Evolutionary conservation across 345 rosid species (phyloP).

Genomic region (Corymbia maculata): DNA sequence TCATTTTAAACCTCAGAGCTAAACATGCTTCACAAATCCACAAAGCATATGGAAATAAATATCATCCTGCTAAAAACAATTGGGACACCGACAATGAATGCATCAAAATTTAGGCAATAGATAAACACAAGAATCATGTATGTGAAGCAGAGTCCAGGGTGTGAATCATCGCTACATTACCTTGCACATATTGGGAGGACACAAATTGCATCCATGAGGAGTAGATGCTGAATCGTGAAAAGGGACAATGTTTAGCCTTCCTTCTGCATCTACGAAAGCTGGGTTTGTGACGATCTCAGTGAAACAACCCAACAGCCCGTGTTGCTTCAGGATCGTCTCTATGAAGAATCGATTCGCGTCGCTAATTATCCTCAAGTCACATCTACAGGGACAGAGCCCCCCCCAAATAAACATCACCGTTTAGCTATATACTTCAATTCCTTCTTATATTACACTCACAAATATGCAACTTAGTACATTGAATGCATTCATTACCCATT

Average conservation of each 20-base stretch:
- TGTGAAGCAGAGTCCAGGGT: background rate
- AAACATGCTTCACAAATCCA: background rate
- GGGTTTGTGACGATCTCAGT: constrained; percentile 62
- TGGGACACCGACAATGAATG: background rate
- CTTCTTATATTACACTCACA: background rate
- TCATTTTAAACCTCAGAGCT: background rate
- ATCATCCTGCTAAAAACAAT: background rate
- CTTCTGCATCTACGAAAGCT: constrained; percentile 29
- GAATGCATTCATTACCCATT: constrained; percentile 30
- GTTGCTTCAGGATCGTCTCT: constrained; percentile 64
- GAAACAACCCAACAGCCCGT: constrained; percentile 49
- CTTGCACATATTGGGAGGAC: constrained; percentile 80
- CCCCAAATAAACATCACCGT: background rate
- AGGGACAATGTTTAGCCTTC: constrained; percentile 49
- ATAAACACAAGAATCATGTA: background rate
- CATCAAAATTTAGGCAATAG: background rate
- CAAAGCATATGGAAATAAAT: background rate
- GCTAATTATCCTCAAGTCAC: constrained; percentile 69
- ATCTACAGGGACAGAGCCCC: constrained; percentile 19
- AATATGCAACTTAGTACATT: background rate
- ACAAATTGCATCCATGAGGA: constrained; percentile 51
- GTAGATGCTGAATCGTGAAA: constrained; percentile 29
- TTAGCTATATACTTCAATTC: background rate
- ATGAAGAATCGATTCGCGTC: constrained; percentile 81
- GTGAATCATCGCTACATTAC: constrained; percentile 6